Base-by-base conservation (phyloP, 176 grass and related monocot species). In the Oryza rufipogon region DNA sequence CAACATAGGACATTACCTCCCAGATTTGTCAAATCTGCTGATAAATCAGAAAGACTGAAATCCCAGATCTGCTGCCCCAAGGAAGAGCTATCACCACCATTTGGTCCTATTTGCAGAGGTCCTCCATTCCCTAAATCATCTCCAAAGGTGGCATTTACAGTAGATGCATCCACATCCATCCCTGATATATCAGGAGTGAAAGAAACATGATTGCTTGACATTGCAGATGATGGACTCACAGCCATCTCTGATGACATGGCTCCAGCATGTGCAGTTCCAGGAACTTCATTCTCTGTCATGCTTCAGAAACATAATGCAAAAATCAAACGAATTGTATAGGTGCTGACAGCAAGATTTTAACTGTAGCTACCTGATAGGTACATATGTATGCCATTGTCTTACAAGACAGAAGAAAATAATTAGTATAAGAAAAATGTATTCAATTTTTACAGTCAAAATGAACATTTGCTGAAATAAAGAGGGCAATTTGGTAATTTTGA, bases 31-130 rank as follows among this genome's bases (percentile, higher is more conserved):
- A 97, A 87, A 78, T 97, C 94, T 75, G 92, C 85, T 54, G 94
- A 88, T 71, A 97, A 82, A 87, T 94, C 91, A 46, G 91, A 84
- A 66, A 97, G 90, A 80, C 83, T 97, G 80, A 94, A 97, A 85
- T 94, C 91, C 91, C 91, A 97, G 30, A 94, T 86, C 52, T 97
- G 87, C 51, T 81, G 78, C 41, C 86, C 91, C 30, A 93, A 80
- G 22, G 91, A 97, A 68, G 91, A 88, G 60, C 79, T 88, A 23
- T 90, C 85, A 6, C 91, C 87, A 34, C 78, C 83, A 75, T 90
- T 89, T 67, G 66, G 67, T 48, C 89, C 91, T 56, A 92, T 75
- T 71, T 94, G 88, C 66, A 97, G 80, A 76, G 80, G 76, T 72
- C 81, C 82, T 22, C 85, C 73, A 71, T 88, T 88, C 22, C 42